Evolutionary conservation across 495 filamentous ascomycete genomes (phyloP), one percentile per base, ranked within the genome.

Genomic region (Penicillium coffeae): DNA sequence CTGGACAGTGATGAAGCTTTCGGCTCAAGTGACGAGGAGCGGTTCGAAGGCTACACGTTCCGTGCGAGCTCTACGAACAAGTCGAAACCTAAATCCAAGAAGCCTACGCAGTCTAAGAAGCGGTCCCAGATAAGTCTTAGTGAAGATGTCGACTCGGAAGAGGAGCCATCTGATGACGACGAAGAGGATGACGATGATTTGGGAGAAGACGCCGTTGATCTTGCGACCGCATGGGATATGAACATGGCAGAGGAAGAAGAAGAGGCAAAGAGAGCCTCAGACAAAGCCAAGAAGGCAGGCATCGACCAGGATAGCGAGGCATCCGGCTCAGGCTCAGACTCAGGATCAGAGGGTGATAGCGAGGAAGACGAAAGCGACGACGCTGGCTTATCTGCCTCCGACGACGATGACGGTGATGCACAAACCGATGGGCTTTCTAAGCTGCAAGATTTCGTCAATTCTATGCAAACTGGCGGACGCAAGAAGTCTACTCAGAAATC

Each of bases 1-100:
- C 71, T 97, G 40, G 90, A 97, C 62, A 90, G 85, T 52, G 92
- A 96, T 49, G 92, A 96, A 61, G 92, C 92, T 25, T 86, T 96
- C 75, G 92, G 90, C 8, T 85, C 85, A 48, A 91, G 88, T 54
- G 89, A 95, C 57, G 83, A 91, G 64, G 89, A 95, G 58, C 72
- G 74, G 51, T 93, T 93, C 56, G 85, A 87, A 34, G 83, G 80
- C 7, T 92, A 80, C 65, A 72, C 78, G 2, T 95, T 95, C 57
- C 71, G 82, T 2, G 86, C 84, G 35, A 87, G 80, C 54, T 81
- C 68, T 46, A 76, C 68, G 38, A 84, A 70, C 52, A 80, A 77
- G 56, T 68, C 63, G 19, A 67, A 68, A 43, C 45, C 58, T 6
- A 69, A 68, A 45, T 44, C 54, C 14, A 68, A 74, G 43, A 38